Evolutionary conservation across 2,329 filamentous ascomycete species (phyloP).

Genomic region (Curvularia eragrostidis): DNA sequence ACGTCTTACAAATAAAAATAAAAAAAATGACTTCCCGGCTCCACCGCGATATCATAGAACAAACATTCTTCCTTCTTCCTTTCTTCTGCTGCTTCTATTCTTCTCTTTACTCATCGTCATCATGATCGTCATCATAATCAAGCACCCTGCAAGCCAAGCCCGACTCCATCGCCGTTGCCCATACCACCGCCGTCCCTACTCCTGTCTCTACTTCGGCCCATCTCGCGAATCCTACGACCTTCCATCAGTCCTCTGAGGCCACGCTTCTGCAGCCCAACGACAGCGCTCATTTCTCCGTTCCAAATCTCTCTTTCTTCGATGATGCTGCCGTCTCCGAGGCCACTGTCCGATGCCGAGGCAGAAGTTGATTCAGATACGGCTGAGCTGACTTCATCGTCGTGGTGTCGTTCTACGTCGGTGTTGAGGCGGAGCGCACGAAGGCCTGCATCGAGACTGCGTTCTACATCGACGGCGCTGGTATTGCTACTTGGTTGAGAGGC

Average conservation of each 20-base stretch:
- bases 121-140: constrained; percentile 6
- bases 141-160: constrained; percentile 36
- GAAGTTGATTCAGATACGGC: constrained; percentile 41
- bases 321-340: constrained; percentile 43
- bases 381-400: constrained; percentile 48
- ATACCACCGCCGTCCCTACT: constrained; percentile 37
- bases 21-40: constrained; percentile 7
- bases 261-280: constrained; percentile 94
- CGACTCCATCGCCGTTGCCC: constrained; percentile 35
- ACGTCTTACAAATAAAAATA: background rate
- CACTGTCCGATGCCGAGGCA: constrained; percentile 43
- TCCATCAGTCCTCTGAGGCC: constrained; percentile 94
- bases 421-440: constrained; percentile 57
- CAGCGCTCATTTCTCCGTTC: constrained; percentile 80
- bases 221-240: constrained; percentile 81
- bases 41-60: constrained; percentile 19
- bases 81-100: background rate
- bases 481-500: constrained; percentile 6
- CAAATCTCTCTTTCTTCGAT: constrained; percentile 70
- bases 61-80: constrained; percentile 5
- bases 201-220: constrained; percentile 56
- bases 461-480: constrained; percentile 18
- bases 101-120: background rate
- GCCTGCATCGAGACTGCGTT: constrained; percentile 43
- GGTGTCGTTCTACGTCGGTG: constrained; percentile 52